Conservation (phyloP, 345 rosid genomes). For the Passiflora organensis region DNA sequence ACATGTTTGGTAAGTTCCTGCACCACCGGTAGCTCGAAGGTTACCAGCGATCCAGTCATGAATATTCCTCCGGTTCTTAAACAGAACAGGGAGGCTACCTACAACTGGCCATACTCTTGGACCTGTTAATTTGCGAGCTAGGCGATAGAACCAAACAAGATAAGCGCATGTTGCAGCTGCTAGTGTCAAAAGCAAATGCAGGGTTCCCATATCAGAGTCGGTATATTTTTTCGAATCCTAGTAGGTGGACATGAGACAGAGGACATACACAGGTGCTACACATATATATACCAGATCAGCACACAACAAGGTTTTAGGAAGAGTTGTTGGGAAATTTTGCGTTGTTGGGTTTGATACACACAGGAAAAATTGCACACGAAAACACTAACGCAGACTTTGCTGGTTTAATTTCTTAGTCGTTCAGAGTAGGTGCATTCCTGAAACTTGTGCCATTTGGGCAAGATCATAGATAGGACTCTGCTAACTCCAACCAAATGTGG, state of each 20-base stretch:
- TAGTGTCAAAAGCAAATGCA: slow-evolving; percentile 19
- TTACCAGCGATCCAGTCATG: slow-evolving; percentile 80
- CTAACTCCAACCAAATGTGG: neutral
- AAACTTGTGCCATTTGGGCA: neutral
- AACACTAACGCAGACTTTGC: slow-evolving; percentile 12
- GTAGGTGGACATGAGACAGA: neutral
- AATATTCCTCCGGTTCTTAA: slow-evolving; percentile 46
- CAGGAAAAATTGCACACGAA: slow-evolving; percentile 22
- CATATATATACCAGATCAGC: slow-evolving; percentile 28
- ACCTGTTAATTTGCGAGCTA: slow-evolving; percentile 59
- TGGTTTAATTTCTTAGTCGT: slow-evolving; percentile 5
- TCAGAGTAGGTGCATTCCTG: slow-evolving; percentile 7
- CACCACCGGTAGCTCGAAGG: slow-evolving; percentile 61
- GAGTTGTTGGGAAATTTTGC: slow-evolving; percentile 59
- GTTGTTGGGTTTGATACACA: slow-evolving; percentile 37
- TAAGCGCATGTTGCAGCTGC: slow-evolving; percentile 41
- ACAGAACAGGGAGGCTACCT: slow-evolving; percentile 67
- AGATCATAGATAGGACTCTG: no score
- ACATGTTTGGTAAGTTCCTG: slow-evolving; percentile 73
- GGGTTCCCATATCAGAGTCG: slow-evolving; percentile 36
- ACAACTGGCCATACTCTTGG: slow-evolving; percentile 63
- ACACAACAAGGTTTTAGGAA: slow-evolving; percentile 48
- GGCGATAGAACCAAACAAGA: slow-evolving; percentile 66
- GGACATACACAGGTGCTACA: neutral
- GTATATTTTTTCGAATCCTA: neutral